Evolutionary conservation across 345 rosid species (phyloP).

Genomic region (Populus simonii): DNA sequence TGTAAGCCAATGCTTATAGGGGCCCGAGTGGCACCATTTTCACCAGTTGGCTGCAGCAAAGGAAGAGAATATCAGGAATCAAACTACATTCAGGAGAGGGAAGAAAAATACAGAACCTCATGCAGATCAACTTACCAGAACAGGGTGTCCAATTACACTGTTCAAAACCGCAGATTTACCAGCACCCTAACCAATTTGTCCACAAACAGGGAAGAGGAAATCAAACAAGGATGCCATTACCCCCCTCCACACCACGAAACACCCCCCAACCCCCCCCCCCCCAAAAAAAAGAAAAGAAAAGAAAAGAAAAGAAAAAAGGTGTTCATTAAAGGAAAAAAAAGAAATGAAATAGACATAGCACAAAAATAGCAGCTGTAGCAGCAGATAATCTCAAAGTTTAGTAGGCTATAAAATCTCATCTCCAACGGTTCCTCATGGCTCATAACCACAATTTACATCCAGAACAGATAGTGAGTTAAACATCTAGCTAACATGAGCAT

Average conservation of each 20-base stretch:
- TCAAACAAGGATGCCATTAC: not conserved
- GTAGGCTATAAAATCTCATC: not conserved
- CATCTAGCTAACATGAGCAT: not conserved
- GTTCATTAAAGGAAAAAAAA: not conserved
- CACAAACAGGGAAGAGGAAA: not conserved
- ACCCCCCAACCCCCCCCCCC: no score
- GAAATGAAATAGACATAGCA: no score
- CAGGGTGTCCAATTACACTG: slow-evolving; percentile 93
- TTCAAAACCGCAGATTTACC: slow-evolving; percentile 94
- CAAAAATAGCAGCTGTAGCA: not conserved
- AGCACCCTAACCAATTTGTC: slow-evolving; percentile 64
- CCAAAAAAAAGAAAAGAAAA: no score
- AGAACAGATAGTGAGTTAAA: not conserved
- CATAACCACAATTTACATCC: not conserved
- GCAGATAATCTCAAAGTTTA: not conserved
- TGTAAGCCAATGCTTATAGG: slow-evolving; percentile 75
- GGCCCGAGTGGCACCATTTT: slow-evolving; percentile 97
- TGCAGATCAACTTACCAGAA: slow-evolving; percentile 56
- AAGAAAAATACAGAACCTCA: not conserved
- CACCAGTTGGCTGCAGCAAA: slow-evolving; percentile 81
- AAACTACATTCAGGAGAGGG: not conserved
- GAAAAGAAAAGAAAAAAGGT: no score
- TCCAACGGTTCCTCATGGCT: not conserved
- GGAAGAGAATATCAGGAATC: not conserved
- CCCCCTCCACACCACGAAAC: not conserved